phyloP scores from a whole-genome alignment of 2,329 filamentous ascomycete species.

The Macroventuria anomochaeta region DNA sequence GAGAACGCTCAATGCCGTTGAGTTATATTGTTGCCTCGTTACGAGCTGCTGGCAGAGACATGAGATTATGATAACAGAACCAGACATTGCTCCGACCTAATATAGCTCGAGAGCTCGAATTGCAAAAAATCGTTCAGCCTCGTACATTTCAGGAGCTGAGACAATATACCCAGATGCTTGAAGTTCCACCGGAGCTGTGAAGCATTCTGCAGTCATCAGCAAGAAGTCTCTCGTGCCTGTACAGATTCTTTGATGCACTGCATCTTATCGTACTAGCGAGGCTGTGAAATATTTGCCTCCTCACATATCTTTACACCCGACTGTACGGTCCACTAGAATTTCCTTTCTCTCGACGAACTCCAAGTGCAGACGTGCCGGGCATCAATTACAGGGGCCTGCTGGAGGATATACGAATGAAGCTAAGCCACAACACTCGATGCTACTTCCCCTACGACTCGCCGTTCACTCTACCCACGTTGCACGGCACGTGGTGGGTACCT shows the following conservation, averaged over 20 bases:
- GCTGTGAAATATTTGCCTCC: neutral
- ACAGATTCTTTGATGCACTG: neutral
- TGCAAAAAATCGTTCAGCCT: neutral
- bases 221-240: neutral
- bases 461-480: no score
- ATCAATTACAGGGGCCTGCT: neutral
- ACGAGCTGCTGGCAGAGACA: neutral
- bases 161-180: no score
- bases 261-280: neutral
- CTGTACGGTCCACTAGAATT: neutral
- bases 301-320: neutral
- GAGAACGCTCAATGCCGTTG: neutral
- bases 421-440: no score
- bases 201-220: no score
- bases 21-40: neutral
- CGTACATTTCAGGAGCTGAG: neutral
- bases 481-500: constrained; percentile 1
- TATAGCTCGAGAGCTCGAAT: neutral
- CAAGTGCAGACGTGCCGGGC: neutral
- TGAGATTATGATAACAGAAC: neutral
- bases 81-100: neutral
- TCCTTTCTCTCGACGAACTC: neutral
- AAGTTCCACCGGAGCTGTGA: no score
- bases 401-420: neutral
- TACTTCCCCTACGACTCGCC: no score